These are phyloP conservation scores for Imleria badia DNA, from an alignment of 768 basidiomycete species.

Conservation along the genomic window DNA sequence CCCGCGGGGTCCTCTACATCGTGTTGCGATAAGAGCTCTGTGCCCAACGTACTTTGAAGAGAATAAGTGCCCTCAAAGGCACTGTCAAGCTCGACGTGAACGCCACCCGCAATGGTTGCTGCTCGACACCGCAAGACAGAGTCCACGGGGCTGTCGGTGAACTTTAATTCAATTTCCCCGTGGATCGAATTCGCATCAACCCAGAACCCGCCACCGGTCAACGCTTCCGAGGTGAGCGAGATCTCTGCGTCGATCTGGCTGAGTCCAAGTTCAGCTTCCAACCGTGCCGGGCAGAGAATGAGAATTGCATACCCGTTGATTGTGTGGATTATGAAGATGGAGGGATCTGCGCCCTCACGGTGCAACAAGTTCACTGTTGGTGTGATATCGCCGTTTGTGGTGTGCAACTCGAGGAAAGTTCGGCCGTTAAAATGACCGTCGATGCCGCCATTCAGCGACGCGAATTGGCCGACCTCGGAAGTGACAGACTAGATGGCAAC, in stretches of 20 bases:
- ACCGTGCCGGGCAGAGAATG: neutral
- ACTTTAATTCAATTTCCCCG: slow-evolving; percentile 28
- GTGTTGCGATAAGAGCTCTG: slow-evolving; percentile 17
- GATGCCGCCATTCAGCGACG: slow-evolving; percentile 48
- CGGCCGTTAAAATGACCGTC: slow-evolving; percentile 41
- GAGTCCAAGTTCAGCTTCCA: slow-evolving; percentile 2
- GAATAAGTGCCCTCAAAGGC: slow-evolving; percentile 45
- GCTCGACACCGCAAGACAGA: slow-evolving; percentile 33
- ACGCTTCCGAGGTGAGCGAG: slow-evolving; percentile 32
- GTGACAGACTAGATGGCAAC: slow-evolving; percentile 31
- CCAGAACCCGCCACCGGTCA: slow-evolving; percentile 32
- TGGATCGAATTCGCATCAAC: slow-evolving; percentile 33
- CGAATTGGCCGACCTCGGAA: slow-evolving; percentile 26
- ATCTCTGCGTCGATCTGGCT: slow-evolving; percentile 24
- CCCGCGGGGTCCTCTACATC: slow-evolving; percentile 36
- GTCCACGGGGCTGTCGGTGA: slow-evolving; percentile 34
- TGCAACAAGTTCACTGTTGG: slow-evolving; percentile 39
- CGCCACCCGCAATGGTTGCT: slow-evolving; percentile 29
- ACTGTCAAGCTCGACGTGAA: slow-evolving; percentile 30
- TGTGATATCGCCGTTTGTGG: slow-evolving; percentile 42
- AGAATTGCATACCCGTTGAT: slow-evolving; percentile 41
- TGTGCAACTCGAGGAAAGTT: slow-evolving; percentile 34
- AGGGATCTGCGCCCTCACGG: slow-evolving; percentile 19
- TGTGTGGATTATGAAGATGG: slow-evolving; percentile 36
- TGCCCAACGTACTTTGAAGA: slow-evolving; percentile 27